Conservation (phyloP, 257 asterid species). For the Nicotiana undulata region DNA sequence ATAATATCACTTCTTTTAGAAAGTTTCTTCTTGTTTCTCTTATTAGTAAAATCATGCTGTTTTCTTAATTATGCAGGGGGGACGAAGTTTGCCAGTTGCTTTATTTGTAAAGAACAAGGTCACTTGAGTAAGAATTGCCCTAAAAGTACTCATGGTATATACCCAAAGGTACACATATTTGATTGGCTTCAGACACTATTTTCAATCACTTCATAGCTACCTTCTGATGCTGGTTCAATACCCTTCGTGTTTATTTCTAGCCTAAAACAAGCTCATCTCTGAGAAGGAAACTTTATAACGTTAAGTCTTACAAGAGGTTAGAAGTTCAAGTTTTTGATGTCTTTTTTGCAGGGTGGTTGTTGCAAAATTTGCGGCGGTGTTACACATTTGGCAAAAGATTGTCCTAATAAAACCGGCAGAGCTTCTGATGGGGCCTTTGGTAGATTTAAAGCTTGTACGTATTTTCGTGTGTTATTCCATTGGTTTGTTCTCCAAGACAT, state of each 20-base stretch:
- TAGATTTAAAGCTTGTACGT: constrained; percentile 46
- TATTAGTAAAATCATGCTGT: not conserved
- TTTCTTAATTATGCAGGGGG: constrained; percentile 63
- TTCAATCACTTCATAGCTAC: not conserved
- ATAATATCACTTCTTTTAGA: not conserved
- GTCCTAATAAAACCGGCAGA: constrained; percentile 56
- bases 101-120: constrained; percentile 83
- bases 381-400: constrained; percentile 88
- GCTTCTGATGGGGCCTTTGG: constrained; percentile 16
- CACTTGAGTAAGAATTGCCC: constrained; percentile 96
- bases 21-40: not conserved
- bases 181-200: not conserved
- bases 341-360: constrained; percentile 64
- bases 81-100: constrained; percentile 79
- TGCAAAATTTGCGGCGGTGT: constrained; percentile 89
- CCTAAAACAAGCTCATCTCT: not conserved
- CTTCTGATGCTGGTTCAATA: not conserved
- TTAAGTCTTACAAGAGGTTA: not conserved
- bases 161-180: constrained; percentile 59
- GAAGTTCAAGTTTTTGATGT: not conserved
- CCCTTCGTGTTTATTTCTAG: not conserved
- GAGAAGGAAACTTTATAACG: not conserved
- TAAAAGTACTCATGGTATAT: constrained; percentile 73
- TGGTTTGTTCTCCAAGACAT: not conserved
- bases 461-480: not conserved